phyloP scores from a whole-genome alignment of 2,329 filamentous ascomycete genomes.

The Coniochaeta sp. region DNA sequence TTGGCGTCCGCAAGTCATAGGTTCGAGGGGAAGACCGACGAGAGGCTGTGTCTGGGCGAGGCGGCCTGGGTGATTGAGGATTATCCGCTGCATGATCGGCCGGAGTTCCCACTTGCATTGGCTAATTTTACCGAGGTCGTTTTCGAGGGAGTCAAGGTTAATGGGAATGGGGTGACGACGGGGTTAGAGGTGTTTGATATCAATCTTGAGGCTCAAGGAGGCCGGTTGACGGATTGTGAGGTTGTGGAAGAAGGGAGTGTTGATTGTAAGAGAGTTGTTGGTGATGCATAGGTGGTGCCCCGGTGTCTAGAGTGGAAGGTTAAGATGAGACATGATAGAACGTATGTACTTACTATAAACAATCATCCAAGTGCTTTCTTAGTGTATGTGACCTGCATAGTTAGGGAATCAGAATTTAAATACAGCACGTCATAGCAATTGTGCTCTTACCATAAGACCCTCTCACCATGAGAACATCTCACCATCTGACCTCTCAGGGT shows the following conservation, averaged over 20 bases:
- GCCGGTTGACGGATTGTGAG: constrained; percentile 11
- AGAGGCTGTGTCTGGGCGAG: constrained; percentile 7
- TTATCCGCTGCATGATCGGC: constrained; percentile 9
- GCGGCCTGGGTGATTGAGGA: constrained; percentile 13
- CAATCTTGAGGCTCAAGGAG: constrained; percentile 10
- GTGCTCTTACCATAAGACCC: too few species aligned
- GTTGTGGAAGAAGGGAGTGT: constrained; percentile 4
- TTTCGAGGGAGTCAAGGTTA: constrained; percentile 6
- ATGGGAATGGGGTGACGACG: constrained; percentile 1
- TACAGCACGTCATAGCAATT: too few species aligned
- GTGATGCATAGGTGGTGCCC: background rate
- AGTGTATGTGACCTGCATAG: too few species aligned
- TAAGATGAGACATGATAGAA: background rate
- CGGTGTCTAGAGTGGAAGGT: background rate
- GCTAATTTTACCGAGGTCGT: constrained; percentile 11
- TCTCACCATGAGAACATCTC: too few species aligned
- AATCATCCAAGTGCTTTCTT: too few species aligned
- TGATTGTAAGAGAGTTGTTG: constrained; percentile 2
- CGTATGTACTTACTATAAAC: background rate
- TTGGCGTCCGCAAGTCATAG: background rate
- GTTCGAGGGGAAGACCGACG: background rate
- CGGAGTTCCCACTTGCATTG: constrained; percentile 9
- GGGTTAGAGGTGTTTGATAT: constrained; percentile 8
- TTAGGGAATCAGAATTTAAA: too few species aligned
- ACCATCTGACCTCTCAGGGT: too few species aligned